Conservation (phyloP, 2,329 filamentous ascomycete genomes). For the Knufia fluminis region DNA sequence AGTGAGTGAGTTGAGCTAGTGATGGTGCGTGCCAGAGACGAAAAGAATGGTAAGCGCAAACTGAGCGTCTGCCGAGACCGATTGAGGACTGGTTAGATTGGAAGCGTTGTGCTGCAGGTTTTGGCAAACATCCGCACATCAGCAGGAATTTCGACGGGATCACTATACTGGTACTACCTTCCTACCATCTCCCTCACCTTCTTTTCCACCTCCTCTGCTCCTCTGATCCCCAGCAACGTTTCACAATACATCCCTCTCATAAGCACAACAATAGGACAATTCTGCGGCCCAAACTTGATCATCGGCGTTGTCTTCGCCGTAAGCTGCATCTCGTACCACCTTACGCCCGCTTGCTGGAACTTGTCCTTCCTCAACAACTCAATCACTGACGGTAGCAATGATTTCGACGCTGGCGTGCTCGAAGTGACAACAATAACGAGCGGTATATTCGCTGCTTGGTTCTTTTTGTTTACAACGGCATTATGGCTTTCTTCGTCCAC, state of each 20-base stretch:
- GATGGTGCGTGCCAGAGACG: too few species aligned
- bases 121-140: too few species aligned
- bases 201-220: neutral
- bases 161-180: too few species aligned
- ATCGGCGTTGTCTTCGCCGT: slow-evolving; percentile 12
- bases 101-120: too few species aligned
- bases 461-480: neutral
- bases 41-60: too few species aligned
- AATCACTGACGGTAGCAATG: neutral
- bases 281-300: slow-evolving; percentile 6
- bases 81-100: too few species aligned
- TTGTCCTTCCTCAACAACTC: neutral
- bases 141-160: too few species aligned
- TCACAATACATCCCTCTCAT: slow-evolving; percentile 2
- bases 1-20: too few species aligned
- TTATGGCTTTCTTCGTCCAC: neutral
- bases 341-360: neutral
- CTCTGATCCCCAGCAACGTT: slow-evolving; percentile 6
- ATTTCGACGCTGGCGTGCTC: neutral
- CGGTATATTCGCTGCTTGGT: neutral
- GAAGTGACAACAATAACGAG: neutral
- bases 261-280: neutral
- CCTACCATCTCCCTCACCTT: neutral
- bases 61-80: too few species aligned
- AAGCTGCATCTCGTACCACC: slow-evolving; percentile 8